Evolutionary conservation across 2,329 filamentous ascomycete species (phyloP), one percentile per base, ranked within the genome.

Genomic region (Diaporthe helianthi): DNA sequence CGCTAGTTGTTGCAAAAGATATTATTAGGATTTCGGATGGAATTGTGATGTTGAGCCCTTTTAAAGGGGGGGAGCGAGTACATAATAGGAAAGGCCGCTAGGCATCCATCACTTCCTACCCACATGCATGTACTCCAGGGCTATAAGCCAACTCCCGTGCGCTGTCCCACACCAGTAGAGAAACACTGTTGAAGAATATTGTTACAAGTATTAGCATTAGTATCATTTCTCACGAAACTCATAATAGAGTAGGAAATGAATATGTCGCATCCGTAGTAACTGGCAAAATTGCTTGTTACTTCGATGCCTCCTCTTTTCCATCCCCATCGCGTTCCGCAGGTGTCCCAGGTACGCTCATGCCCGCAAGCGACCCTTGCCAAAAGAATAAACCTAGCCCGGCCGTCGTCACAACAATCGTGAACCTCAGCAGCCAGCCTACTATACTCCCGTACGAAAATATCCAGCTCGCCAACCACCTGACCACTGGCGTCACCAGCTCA

Each of bases 381-480:
- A 71, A 63, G 26, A 69, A 67, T 6, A 64, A 15, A 3, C 70
- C 70, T 36, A 69, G 13, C 13, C 54, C 70, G 1, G 63, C 70
- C 8, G 67, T 69, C 4, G 44, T 63, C 1, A 31, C 10, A 3
- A 71, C 70, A 4, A 69, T 53, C 0, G 38, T 31, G 1, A 60
- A 12, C 49, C 69, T 54, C n/a, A 69, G 6, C 15, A 36, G 4
- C 69, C 69, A 71, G 2, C 53, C 55, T 22, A 71, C 41, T 41
- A 60, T 53, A 13, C 19, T 55, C 0, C 70, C 70, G 15, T 71
- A 71, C 17, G 65, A 60, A 51, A 71, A 60, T 10, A 71, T 41
- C 70, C 70, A 71, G 22, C 70, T 29, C 33, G 70, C 55, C 26
- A 71, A 36, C 70, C 70, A 71, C n/a, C 31, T 31, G 22, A 71